Percentiles rank a stretch among this genome's conserved stretches.
Conservation (phyloP, 2,329 filamentous ascomycete species). For the Penicillium janthinellum region DNA sequence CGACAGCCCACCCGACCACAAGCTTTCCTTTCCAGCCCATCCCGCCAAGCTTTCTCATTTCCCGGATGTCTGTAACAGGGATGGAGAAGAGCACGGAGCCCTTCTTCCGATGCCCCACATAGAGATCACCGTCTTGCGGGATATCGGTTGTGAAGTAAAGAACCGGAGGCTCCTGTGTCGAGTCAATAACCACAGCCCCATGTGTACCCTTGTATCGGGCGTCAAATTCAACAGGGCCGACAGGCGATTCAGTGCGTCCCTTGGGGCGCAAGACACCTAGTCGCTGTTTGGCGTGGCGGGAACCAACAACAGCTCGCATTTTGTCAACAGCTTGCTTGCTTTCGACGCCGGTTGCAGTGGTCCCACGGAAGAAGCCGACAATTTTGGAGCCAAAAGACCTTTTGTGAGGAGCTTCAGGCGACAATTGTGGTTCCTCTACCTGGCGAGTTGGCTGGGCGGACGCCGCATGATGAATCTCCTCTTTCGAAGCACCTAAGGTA, state of each 20-base stretch:
- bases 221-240: conserved; percentile 73
- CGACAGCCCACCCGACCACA: conserved; percentile 75
- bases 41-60: conserved; percentile 76
- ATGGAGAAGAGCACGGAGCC: conserved; percentile 66
- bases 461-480: conserved; percentile 67
- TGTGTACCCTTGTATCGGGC: conserved; percentile 69
- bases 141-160: conserved; percentile 63
- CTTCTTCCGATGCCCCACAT: conserved; percentile 51
- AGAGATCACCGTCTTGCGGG: conserved; percentile 40
- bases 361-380: conserved; percentile 68
- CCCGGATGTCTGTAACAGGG: conserved; percentile 68
- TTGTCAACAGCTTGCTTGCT: conserved; percentile 72
- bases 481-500: conserved; percentile 62
- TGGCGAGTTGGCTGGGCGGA: conserved; percentile 51
- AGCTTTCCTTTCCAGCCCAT: conserved; percentile 83
- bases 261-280: conserved; percentile 66
- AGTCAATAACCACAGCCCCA: conserved; percentile 67
- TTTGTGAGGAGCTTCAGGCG: conserved; percentile 14
- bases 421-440: not conserved
- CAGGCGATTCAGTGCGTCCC: conserved; percentile 43
- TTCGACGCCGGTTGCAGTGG: conserved; percentile 71
- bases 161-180: conserved; percentile 31
- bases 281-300: conserved; percentile 66
- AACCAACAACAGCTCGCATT: conserved; percentile 65
- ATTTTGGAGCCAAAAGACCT: conserved; percentile 51